Evolutionary conservation across 208 protist species (phyloP).

Genomic region (Trypanosoma brucei): DNA sequence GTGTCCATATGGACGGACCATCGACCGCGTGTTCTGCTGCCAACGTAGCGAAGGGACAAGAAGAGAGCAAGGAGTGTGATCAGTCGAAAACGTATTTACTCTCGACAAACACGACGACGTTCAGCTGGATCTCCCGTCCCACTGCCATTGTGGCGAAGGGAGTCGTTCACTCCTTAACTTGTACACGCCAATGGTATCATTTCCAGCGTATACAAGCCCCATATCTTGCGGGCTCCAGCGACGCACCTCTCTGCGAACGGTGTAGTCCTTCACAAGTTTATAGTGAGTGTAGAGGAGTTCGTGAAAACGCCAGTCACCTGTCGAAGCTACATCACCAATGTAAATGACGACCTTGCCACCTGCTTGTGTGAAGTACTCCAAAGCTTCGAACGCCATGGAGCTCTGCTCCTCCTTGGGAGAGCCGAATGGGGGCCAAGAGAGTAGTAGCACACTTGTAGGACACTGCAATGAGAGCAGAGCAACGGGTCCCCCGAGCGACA

Average conservation of each 20-base stretch:
- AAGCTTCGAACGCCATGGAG: slow-evolving; percentile 88
- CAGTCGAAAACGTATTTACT: not conserved
- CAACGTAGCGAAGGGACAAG: too few species aligned
- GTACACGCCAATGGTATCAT: slow-evolving; percentile 88
- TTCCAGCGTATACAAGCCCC: slow-evolving; percentile 85
- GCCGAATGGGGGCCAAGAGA: slow-evolving; percentile 89
- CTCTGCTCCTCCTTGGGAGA: slow-evolving; percentile 82
- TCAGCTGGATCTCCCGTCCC: slow-evolving; percentile 5
- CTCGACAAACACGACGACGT: not conserved
- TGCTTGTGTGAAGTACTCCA: slow-evolving; percentile 78
- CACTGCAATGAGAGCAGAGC: slow-evolving; percentile 71
- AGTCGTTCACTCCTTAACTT: slow-evolving; percentile 41
- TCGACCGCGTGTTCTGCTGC: too few species aligned
- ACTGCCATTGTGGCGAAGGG: slow-evolving; percentile 23
- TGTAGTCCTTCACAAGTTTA: slow-evolving; percentile 73
- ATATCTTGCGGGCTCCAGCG: slow-evolving; percentile 86
- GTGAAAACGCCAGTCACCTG: slow-evolving; percentile 88
- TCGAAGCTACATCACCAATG: slow-evolving; percentile 82
- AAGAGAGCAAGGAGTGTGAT: too few species aligned
- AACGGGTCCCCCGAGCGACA: slow-evolving; percentile 74
- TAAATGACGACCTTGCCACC: slow-evolving; percentile 79
- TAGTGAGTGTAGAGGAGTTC: slow-evolving; percentile 79
- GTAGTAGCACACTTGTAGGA: slow-evolving; percentile 57
- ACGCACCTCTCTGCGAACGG: slow-evolving; percentile 79
- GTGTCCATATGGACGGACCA: too few species aligned